phyloP scores from a whole-genome alignment of 192 early-diverging fungal species.

The Linnemannia schmuckeri region DNA sequence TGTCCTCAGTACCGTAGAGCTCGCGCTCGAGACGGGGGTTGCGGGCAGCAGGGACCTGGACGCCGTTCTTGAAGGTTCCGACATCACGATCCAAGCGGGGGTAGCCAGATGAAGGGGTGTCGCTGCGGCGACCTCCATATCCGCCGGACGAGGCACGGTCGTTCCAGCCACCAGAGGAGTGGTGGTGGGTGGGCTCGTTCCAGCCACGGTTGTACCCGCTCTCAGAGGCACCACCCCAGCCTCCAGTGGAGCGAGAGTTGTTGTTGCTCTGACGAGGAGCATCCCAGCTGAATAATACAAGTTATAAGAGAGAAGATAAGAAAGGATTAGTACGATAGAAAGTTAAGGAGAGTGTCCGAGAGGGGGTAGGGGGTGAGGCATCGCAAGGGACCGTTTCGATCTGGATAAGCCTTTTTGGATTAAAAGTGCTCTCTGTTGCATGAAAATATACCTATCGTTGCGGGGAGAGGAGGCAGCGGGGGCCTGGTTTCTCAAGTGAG shows the following conservation, averaged over 20 bases:
- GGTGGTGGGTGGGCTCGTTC: constrained; percentile 46
- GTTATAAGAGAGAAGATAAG: neutral
- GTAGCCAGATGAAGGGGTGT: constrained; percentile 57
- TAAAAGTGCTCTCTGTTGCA: neutral
- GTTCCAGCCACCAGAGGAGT: constrained; percentile 43
- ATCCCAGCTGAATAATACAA: constrained; percentile 37
- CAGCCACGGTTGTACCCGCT: constrained; percentile 57
- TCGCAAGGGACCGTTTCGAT: neutral
- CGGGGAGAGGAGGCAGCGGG: constrained; percentile 20
- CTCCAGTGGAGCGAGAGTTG: constrained; percentile 14
- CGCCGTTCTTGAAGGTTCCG: constrained; percentile 70
- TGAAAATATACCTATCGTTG: constrained; percentile 38
- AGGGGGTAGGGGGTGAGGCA: neutral
- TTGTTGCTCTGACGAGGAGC: constrained; percentile 21
- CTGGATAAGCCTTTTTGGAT: neutral
- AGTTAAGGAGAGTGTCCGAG: neutral
- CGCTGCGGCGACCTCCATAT: constrained; percentile 57
- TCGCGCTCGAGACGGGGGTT: constrained; percentile 86
- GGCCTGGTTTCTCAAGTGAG: constrained; percentile 38
- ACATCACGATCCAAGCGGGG: constrained; percentile 59
- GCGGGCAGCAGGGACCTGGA: constrained; percentile 81
- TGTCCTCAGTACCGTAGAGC: constrained; percentile 84
- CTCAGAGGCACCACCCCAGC: constrained; percentile 58
- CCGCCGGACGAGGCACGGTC: constrained; percentile 61
- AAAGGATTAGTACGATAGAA: neutral